Evolutionary conservation across 768 basidiomycete genomes (phyloP), one percentile per base, ranked within the genome.

Genomic region (Boletales sp.): DNA sequence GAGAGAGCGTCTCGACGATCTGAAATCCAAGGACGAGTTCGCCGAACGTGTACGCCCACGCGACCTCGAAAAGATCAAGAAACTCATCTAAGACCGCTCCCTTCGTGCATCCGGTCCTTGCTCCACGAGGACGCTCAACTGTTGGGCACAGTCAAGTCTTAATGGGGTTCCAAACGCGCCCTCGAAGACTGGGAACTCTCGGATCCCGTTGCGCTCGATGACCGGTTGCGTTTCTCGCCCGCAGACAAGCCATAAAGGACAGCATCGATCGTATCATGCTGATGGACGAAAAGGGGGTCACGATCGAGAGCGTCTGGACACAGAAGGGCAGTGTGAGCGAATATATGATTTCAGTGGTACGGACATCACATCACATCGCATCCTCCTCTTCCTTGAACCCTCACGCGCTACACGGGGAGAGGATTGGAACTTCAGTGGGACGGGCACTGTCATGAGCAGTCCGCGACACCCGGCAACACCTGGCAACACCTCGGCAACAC

Each of bases 11-110:
- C 48, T 83, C 41, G 81, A 87, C 62, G 96, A 99, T 58, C 52
- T 90, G 17, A 76, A 79, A 54, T 95, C 96, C 54, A 77, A 96
- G 52, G 96, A 99, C 66, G 95, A 86, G 14, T 96, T 99, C 58
- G 87, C 95, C 5, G 86, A 91, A 54, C 85, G 96, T 5, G 80
- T 99, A 55, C 81, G 79, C 63, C 79, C 84, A 47, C 83, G 87
- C 41, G 95, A 99, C 68, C 76, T 78, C 58, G 87, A 92, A 65
- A 82, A 78, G 67, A 90, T 87, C 39, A 96, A 94, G 72, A 91
- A 90, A 61, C 66, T 99, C 15, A 86, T 96, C 30, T 89, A 94
- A 64, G 95, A 98, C 66, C 84, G 88, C 17, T 94, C 93, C 28
- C 89, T 90, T 18, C 88, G 86, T 64, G 70, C 72, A 10, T 70